Conservation (phyloP, 352 stramenopile species). For the Elongisporangium undulatum region DNA sequence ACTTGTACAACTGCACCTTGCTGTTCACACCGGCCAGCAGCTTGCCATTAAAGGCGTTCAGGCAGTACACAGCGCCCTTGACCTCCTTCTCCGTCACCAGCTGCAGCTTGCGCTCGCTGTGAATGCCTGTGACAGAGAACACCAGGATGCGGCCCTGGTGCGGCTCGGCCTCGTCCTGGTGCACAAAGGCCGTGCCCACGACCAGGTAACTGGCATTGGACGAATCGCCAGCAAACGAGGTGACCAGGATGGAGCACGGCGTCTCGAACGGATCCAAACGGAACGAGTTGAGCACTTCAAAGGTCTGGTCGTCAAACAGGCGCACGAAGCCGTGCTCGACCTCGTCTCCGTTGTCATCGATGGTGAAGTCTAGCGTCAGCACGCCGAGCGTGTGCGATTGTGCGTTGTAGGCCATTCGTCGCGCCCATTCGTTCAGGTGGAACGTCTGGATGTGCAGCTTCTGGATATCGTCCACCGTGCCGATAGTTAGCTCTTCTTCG, state of each 20-base stretch:
- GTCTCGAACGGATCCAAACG: conserved; percentile 87
- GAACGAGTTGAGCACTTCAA: conserved; percentile 90
- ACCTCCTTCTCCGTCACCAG: conserved; percentile 92
- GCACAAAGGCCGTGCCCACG: conserved; percentile 89
- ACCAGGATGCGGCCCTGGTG: conserved; percentile 94
- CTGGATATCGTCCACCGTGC: conserved; percentile 98
- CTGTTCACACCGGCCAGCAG: conserved; percentile 93
- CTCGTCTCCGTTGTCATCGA: conserved; percentile 81
- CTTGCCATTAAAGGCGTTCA: conserved; percentile 94
- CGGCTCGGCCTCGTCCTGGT: conserved; percentile 94
- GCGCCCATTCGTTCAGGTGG: conserved; percentile 91
- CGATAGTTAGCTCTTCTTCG: conserved; percentile 93
- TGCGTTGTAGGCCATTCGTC: conserved; percentile 86
- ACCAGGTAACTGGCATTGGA: conserved; percentile 78
- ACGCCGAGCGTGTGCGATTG: conserved; percentile 82
- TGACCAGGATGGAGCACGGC: conserved; percentile 80
- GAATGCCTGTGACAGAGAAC: conserved; percentile 80
- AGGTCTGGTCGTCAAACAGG: conserved; percentile 96
- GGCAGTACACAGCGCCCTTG: conserved; percentile 94
- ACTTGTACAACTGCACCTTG: conserved; percentile 93
- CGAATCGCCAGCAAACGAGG: conserved; percentile 73
- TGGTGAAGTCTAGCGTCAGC: conserved; percentile 72
- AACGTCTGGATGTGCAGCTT: conserved; percentile 98
- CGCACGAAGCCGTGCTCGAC: conserved; percentile 90
- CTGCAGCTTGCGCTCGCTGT: conserved; percentile 81